Conservation (phyloP, 306 rosid genomes). For the Quercus engelmannii region DNA sequence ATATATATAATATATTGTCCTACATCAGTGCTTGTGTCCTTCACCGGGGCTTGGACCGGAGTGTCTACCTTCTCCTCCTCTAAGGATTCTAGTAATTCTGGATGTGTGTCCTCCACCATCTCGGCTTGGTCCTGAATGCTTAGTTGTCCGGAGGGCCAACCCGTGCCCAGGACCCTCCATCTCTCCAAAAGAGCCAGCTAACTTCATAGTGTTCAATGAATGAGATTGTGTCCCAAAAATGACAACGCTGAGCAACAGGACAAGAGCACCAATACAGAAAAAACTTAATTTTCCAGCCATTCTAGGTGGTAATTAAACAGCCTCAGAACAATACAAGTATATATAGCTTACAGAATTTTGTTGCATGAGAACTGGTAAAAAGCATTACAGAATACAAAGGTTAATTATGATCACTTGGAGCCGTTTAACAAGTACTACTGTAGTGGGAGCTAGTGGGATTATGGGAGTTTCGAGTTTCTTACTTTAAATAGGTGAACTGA, state of each 20-base stretch:
- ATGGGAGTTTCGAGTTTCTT: background rate
- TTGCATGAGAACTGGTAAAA: background rate
- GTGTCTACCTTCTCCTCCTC: conserved; percentile 1
- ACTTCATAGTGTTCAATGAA: conserved; percentile 4
- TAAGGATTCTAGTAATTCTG: background rate
- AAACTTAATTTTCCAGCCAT: conserved; percentile 20
- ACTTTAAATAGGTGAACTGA: background rate
- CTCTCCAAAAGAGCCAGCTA: background rate
- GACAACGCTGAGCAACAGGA: conserved; percentile 19
- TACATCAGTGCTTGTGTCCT: conserved; percentile 17
- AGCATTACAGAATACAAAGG: background rate
- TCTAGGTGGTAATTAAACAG: background rate
- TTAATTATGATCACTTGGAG: background rate
- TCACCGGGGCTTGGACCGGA: conserved; percentile 41
- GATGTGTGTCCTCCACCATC: conserved; percentile 42
- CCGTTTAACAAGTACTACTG: conserved; percentile 4
- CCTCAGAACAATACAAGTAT: background rate
- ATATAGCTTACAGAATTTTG: background rate
- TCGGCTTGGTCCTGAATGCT: conserved; percentile 49
- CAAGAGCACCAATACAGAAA: background rate
- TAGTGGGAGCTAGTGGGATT: background rate
- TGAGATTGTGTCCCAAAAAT: conserved; percentile 22
- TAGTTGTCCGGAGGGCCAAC: conserved; percentile 22
- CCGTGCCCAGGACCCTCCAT: conserved; percentile 2
- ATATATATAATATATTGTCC: no score